These are phyloP conservation scores for Eucalyptus regnans DNA, from an alignment of 345 rosid species.

Conservation along the genomic window DNA sequence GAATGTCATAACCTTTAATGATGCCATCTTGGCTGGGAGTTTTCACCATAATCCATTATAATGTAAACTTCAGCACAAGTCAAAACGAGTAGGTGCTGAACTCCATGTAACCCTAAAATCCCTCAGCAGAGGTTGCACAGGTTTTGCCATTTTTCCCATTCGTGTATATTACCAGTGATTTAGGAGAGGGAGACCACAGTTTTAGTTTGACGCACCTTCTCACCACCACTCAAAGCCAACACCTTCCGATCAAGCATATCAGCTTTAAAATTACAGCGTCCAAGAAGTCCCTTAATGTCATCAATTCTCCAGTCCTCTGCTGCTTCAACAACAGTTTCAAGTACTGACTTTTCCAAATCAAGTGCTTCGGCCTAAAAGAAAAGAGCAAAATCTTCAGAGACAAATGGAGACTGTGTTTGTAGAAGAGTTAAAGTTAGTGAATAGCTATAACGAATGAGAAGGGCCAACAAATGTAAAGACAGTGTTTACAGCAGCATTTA, in stretches of 20 bases:
- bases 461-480: background rate
- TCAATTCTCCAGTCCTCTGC: conserved; percentile 94
- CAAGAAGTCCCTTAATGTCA: conserved; percentile 92
- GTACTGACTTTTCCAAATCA: conserved; percentile 80
- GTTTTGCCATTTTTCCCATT: background rate
- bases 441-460: background rate
- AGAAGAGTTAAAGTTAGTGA: background rate
- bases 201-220: conserved; percentile 36
- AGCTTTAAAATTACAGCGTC: conserved; percentile 94
- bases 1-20: background rate
- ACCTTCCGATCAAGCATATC: conserved; percentile 95
- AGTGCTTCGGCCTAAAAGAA: conserved; percentile 78
- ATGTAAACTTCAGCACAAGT: background rate
- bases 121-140: background rate
- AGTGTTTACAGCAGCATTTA: background rate
- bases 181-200: background rate
- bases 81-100: background rate
- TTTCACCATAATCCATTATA: background rate
- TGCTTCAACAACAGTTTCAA: conserved; percentile 78
- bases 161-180: background rate
- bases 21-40: background rate
- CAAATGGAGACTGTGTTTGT: background rate
- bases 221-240: conserved; percentile 89
- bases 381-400: background rate
- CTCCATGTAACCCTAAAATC: background rate